Evolutionary conservation across 1,139 yeast genomes (phyloP).

Genomic region (Lodderomyces elongisporus): DNA sequence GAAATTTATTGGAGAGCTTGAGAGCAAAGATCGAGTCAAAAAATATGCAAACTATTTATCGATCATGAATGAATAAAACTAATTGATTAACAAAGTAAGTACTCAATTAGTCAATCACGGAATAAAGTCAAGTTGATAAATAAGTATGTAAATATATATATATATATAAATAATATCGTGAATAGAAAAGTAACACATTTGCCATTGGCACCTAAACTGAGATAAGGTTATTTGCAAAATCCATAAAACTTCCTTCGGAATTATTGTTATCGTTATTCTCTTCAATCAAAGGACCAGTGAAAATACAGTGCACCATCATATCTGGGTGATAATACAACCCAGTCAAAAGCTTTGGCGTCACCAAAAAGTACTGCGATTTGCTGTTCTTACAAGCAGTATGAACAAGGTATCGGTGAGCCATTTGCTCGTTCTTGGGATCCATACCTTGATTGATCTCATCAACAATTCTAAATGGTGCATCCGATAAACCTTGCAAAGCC

Average conservation of each 20-base stretch:
- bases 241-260: slow-evolving; percentile 25
- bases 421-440: slow-evolving; percentile 90
- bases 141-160: too few relatives aligned
- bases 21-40: slow-evolving; percentile 33
- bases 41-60: slow-evolving; percentile 14
- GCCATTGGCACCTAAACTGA: too few relatives aligned
- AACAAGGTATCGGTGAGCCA: slow-evolving; percentile 83
- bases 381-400: slow-evolving; percentile 67
- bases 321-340: slow-evolving; percentile 72
- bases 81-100: background rate
- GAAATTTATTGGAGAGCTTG: slow-evolving; percentile 50
- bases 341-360: slow-evolving; percentile 86
- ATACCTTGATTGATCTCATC: slow-evolving; percentile 99
- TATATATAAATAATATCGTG: too few relatives aligned
- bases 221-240: slow-evolving; percentile 17
- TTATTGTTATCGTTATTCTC: slow-evolving; percentile 9
- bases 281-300: slow-evolving; percentile 52
- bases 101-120: too few relatives aligned
- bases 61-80: background rate
- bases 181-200: too few relatives aligned
- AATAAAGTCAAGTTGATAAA: too few relatives aligned
- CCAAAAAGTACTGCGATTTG: slow-evolving; percentile 76
- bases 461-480: slow-evolving; percentile 90
- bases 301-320: slow-evolving; percentile 86
- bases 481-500: slow-evolving; percentile 86